Conservation (phyloP, 179 eudicot genomes). For the Amaranthus tricolor region DNA sequence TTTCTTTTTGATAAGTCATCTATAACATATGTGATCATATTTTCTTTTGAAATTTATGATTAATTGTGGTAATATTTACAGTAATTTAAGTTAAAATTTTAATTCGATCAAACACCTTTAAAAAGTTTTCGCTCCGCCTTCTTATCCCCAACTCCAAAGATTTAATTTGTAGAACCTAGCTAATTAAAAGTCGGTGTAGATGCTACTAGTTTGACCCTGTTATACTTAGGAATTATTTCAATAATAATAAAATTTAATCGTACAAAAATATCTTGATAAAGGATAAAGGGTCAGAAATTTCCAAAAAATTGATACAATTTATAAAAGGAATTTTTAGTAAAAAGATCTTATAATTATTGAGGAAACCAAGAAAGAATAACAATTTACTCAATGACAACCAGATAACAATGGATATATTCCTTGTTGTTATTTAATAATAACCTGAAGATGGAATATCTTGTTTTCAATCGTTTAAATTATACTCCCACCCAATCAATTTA, state of each 20-base stretch:
- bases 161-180: background rate
- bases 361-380: conserved; percentile 1
- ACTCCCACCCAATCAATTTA: too few species aligned
- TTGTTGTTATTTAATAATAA: background rate
- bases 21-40: too few species aligned
- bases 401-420: conserved; percentile 11
- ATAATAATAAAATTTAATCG: background rate
- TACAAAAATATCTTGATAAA: conserved; percentile 5
- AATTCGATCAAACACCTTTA: background rate
- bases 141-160: too few species aligned
- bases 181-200: conserved; percentile 15
- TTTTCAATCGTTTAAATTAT: too few species aligned
- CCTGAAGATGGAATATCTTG: background rate
- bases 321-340: background rate
- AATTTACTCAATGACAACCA: conserved; percentile 4
- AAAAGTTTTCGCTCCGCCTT: too few species aligned
- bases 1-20: too few species aligned
- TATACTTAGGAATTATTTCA: background rate
- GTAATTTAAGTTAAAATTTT: too few species aligned
- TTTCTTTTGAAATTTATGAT: too few species aligned
- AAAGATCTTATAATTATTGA: background rate
- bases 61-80: too few species aligned
- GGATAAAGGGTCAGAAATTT: background rate
- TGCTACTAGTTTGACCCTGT: conserved; percentile 11
- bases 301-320: background rate